Evolutionary conservation across 2,329 filamentous ascomycete genomes (phyloP).

Genomic region (Ophiostoma montium): DNA sequence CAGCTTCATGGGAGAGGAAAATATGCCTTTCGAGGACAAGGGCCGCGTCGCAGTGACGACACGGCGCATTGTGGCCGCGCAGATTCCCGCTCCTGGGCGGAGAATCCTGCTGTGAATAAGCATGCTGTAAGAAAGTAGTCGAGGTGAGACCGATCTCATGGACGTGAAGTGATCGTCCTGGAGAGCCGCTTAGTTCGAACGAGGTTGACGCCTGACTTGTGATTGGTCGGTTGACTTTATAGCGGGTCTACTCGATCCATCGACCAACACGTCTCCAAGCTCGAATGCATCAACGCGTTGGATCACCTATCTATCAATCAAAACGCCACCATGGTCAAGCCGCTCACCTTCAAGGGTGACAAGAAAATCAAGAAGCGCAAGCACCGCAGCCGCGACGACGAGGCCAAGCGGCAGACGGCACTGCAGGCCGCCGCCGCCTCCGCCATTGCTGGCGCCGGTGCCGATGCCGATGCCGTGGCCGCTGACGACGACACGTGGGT

Average conservation of each 20-base stretch:
- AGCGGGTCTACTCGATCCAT: too few species aligned
- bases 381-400: constrained; percentile 44
- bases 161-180: too few species aligned
- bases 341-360: constrained; percentile 91
- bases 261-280: too few species aligned
- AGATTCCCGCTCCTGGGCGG: background rate
- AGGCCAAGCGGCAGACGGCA: constrained; percentile 28
- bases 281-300: background rate
- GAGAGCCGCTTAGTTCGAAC: too few species aligned
- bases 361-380: constrained; percentile 91
- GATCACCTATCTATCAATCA: background rate
- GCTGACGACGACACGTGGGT: constrained; percentile 81
- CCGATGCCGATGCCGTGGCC: constrained; percentile 18
- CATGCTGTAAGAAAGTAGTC: background rate
- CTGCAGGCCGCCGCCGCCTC: constrained; percentile 13
- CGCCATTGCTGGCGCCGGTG: background rate
- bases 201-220: too few species aligned
- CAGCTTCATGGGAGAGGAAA: background rate
- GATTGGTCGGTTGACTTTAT: too few species aligned
- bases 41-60: background rate
- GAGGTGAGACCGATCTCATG: background rate
- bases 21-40: background rate
- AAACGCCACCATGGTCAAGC: constrained; percentile 58
- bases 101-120: background rate
- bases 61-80: background rate